Conservation (phyloP, 192 early-diverging fungal species). For the Dimargaris cristalligena region DNA sequence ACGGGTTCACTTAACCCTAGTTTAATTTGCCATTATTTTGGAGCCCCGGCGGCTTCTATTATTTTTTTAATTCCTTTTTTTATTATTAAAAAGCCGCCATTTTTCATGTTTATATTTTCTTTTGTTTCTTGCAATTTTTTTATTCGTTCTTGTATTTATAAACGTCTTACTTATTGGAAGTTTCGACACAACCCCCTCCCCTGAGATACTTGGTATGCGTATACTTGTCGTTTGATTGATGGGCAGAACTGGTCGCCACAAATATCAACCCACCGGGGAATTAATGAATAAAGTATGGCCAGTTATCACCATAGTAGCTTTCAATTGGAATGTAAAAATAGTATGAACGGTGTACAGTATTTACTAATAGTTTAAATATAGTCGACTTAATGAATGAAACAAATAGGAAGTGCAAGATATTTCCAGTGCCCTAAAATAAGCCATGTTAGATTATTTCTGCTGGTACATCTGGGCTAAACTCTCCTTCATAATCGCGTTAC, state of each 20-base stretch:
- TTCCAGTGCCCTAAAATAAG: too few relatives aligned
- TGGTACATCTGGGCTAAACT: slow-evolving; percentile 30
- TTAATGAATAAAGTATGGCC: too few relatives aligned
- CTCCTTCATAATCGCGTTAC: slow-evolving; percentile 38
- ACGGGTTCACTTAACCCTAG: too few relatives aligned
- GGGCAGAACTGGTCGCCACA: background rate
- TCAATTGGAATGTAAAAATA: too few relatives aligned
- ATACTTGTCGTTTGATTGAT: background rate
- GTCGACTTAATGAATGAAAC: too few relatives aligned
- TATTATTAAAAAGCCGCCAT: background rate
- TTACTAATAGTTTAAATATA: too few relatives aligned
- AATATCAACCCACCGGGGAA: too few relatives aligned
- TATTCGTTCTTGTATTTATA: background rate
- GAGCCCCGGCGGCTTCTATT: too few relatives aligned
- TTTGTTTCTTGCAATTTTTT: background rate
- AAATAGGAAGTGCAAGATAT: too few relatives aligned
- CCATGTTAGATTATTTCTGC: background rate
- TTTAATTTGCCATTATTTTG: too few relatives aligned
- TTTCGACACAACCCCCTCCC: background rate
- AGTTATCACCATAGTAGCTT: too few relatives aligned
- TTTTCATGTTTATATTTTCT: background rate
- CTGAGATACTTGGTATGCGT: background rate
- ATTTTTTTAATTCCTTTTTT: background rate
- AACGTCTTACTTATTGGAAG: background rate
- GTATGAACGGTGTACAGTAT: too few relatives aligned